Evolutionary conservation across 257 asterid genomes (phyloP).

Genomic region (Thymus mandschuricus): DNA sequence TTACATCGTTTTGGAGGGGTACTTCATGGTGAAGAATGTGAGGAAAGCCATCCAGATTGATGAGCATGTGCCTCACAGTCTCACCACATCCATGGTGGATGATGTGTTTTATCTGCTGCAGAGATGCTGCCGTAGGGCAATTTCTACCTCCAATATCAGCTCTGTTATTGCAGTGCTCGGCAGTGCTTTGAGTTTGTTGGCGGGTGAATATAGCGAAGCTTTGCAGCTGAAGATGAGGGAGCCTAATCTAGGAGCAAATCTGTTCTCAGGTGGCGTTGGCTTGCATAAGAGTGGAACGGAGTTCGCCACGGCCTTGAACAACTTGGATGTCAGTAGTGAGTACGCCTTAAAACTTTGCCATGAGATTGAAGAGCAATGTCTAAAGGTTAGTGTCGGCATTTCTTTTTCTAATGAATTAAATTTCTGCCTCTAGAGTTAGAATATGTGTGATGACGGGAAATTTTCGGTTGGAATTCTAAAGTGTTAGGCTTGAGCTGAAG

Average conservation of each 20-base stretch:
- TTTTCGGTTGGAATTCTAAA: neutral
- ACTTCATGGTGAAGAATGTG: slow-evolving; percentile 97
- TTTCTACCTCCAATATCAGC: slow-evolving; percentile 83
- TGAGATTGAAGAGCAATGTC: slow-evolving; percentile 94
- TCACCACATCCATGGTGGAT: slow-evolving; percentile 97
- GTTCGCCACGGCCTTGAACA: slow-evolving; percentile 85
- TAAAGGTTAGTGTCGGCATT: slow-evolving; percentile 50
- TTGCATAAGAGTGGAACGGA: slow-evolving; percentile 89
- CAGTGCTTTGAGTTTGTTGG: slow-evolving; percentile 81
- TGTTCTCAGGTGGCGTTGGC: slow-evolving; percentile 88
- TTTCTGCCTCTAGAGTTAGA: slow-evolving; percentile 15
- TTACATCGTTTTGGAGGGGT: slow-evolving; percentile 91
- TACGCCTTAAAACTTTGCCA: slow-evolving; percentile 80
- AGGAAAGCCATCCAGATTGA: slow-evolving; percentile 90
- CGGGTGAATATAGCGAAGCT: slow-evolving; percentile 86
- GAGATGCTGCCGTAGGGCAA: slow-evolving; percentile 92
- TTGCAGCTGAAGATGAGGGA: slow-evolving; percentile 90
- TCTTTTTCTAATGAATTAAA: neutral
- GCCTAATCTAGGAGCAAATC: slow-evolving; percentile 84
- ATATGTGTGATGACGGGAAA: slow-evolving; percentile 3
- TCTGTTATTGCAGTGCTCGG: slow-evolving; percentile 88
- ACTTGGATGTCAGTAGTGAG: slow-evolving; percentile 93
- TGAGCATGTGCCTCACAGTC: slow-evolving; percentile 88
- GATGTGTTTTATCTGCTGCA: slow-evolving; percentile 94
- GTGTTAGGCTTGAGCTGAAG: slow-evolving; percentile 3